Evolutionary conservation across 495 filamentous ascomycete species (phyloP).

Genomic region (Penicillium pulvis): DNA sequence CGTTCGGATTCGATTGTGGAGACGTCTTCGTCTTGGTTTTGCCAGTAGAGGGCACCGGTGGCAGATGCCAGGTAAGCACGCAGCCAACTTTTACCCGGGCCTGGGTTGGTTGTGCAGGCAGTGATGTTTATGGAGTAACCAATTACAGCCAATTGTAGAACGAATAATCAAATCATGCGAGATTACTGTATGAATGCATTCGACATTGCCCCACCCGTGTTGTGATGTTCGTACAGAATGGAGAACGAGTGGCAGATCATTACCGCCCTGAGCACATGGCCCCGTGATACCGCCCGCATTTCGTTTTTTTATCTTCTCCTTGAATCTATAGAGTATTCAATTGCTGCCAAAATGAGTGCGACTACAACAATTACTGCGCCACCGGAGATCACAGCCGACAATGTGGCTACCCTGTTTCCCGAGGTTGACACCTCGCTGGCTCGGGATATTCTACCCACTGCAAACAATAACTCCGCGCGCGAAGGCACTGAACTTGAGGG

Average conservation of each 20-base stretch:
- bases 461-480: slow-evolving; percentile 30
- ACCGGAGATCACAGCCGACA: slow-evolving; percentile 73
- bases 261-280: slow-evolving; percentile 19
- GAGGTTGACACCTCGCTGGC: slow-evolving; percentile 90
- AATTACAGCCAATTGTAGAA: too few relatives aligned
- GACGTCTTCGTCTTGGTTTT: too few relatives aligned
- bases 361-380: slow-evolving; percentile 46
- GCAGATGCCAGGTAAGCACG: too few relatives aligned
- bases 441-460: slow-evolving; percentile 56
- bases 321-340: neutral
- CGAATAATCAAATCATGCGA: too few relatives aligned
- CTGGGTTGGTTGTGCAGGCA: too few relatives aligned
- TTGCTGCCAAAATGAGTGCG: slow-evolving; percentile 47
- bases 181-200: too few relatives aligned
- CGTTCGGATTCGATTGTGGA: too few relatives aligned
- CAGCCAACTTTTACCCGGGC: too few relatives aligned
- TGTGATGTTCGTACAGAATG: neutral
- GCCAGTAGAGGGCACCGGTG: too few relatives aligned
- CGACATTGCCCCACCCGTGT: neutral
- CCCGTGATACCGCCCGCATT: slow-evolving; percentile 13
- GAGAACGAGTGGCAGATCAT: slow-evolving; percentile 18
- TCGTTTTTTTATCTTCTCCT: slow-evolving; percentile 9
- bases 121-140: too few relatives aligned
- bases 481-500: slow-evolving; percentile 61
- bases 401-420: slow-evolving; percentile 86